A percentile compares a stretch with the other conserved stretches of the same genome.
phyloP scores from a whole-genome alignment of 2,329 filamentous ascomycete genomes.

The Colletotrichum agaves region DNA sequence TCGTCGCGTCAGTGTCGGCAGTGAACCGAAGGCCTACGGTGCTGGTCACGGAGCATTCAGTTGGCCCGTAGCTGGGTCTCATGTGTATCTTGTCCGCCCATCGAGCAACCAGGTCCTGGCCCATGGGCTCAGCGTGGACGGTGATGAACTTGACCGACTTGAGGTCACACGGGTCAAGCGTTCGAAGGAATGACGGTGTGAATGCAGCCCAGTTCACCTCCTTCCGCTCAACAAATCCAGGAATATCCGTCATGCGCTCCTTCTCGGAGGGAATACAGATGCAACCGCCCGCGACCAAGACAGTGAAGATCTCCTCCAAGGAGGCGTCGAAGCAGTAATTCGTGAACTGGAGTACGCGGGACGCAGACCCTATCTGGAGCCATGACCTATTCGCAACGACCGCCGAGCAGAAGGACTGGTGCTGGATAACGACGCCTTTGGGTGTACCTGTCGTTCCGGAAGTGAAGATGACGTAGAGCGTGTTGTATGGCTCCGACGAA shows the following conservation, averaged over 20 bases:
- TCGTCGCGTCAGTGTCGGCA: conserved; percentile 4
- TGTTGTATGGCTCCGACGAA: not conserved
- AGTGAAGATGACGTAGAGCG: conserved; percentile 59
- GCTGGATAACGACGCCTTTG: conserved; percentile 59
- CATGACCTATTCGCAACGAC: conserved; percentile 3
- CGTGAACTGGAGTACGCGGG: conserved; percentile 54
- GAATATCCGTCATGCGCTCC: conserved; percentile 56
- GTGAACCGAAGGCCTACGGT: conserved; percentile 47
- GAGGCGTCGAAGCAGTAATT: conserved; percentile 64
- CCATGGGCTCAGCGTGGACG: conserved; percentile 43
- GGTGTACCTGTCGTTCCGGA: conserved; percentile 62
- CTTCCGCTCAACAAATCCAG: conserved; percentile 60
- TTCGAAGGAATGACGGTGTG: conserved; percentile 66
- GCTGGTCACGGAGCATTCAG: conserved; percentile 39
- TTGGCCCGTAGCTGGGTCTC: conserved; percentile 44
- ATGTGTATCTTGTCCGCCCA: conserved; percentile 40
- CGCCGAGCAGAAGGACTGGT: conserved; percentile 42
- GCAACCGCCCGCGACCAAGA: conserved; percentile 60
- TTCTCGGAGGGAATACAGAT: conserved; percentile 51
- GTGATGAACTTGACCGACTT: conserved; percentile 51
- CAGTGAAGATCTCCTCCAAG: conserved; percentile 62
- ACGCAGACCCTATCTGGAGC: conserved; percentile 19
- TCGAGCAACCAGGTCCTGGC: conserved; percentile 38
- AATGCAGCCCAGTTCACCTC: conserved; percentile 64
- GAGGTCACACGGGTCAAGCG: conserved; percentile 50